Evolutionary conservation across 2,329 filamentous ascomycete genomes (phyloP), one percentile per base, ranked within the genome.

Genomic region (Coniochaeta pulveracea): DNA sequence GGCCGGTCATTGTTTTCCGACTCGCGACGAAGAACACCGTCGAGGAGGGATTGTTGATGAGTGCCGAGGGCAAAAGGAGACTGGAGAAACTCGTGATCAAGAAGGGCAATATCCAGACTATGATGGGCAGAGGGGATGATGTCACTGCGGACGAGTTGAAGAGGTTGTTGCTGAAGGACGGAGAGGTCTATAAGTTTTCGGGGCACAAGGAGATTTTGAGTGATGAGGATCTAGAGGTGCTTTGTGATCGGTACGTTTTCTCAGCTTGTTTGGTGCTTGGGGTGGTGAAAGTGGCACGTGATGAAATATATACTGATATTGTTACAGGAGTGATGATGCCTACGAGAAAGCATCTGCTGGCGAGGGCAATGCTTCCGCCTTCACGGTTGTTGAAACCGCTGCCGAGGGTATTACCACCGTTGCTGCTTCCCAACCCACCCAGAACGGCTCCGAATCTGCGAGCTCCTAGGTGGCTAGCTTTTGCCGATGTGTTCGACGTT

Each of bases 41-140:
- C 0, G 91, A 98, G 52, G 85, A 95, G 48, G 78, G 77, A 5
- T 66, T 96, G 0, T 72, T 96, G 0, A 72, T 86, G 46, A 86
- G 83, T 21, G 91, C 91, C 0, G 86, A 95, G 46, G 85, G 83
- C 1, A 98, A 98, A 56, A 79, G 91, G 0, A 72, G 88, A 2
- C 68, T 98, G 0, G 91, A 98, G 53, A 93, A 95, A 51, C 66
- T 98, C 0, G 85, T 98, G 6, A 98, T 98, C 48, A 83, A 89
- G 40, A 96, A 96, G 53, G 89, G 89, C 3, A 78, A 82, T 5
- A 89, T 93, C 56, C 75, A 69, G 42, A 77, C 71, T 9, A 74
- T 86, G 58, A 69, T 81, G 46, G 62, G 66, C 34, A 47, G 58
- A 33, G 61, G 49, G 34, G 73, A 66, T 37, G 60, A 63, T 26